Conservation (phyloP, 192 early-diverging fungal genomes). For the Coemansia sp. region DNA sequence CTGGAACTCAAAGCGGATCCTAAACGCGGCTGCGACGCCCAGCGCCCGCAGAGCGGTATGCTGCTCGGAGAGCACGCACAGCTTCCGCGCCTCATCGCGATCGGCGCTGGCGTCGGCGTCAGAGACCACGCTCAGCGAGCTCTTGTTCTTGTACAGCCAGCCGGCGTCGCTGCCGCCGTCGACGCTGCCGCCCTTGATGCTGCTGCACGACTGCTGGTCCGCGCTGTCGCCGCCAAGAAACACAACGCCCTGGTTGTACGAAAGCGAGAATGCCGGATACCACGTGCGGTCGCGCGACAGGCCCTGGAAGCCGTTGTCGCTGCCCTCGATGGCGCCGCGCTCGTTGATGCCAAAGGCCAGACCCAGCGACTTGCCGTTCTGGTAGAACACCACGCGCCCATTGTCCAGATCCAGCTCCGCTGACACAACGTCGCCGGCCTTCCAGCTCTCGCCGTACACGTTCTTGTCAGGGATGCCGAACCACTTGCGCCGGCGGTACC, state of each 20-base stretch:
- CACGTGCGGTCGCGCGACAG: conserved; percentile 41
- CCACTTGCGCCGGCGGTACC: conserved; percentile 44
- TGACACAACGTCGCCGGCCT: conserved; percentile 35
- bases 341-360: conserved; percentile 44
- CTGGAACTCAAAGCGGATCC: conserved; percentile 41
- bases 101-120: neutral
- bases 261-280: conserved; percentile 51
- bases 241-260: conserved; percentile 45
- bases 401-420: conserved; percentile 49
- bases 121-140: neutral
- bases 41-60: conserved; percentile 12
- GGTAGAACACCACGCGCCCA: conserved; percentile 40
- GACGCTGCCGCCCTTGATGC: neutral
- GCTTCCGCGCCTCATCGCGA: neutral
- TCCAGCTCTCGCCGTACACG: conserved; percentile 46
- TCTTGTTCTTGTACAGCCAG: neutral
- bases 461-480: conserved; percentile 34
- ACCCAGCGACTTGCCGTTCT: conserved; percentile 39
- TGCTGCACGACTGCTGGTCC: conserved; percentile 15
- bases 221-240: conserved; percentile 29
- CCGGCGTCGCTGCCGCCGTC: neutral
- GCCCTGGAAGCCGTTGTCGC: conserved; percentile 25
- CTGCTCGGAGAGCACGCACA: neutral
- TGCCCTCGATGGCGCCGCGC: conserved; percentile 22
- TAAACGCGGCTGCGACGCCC: conserved; percentile 25